phyloP scores from a whole-genome alignment of 1,284 basidiomycete genomes.

The Boletus mariae region DNA sequence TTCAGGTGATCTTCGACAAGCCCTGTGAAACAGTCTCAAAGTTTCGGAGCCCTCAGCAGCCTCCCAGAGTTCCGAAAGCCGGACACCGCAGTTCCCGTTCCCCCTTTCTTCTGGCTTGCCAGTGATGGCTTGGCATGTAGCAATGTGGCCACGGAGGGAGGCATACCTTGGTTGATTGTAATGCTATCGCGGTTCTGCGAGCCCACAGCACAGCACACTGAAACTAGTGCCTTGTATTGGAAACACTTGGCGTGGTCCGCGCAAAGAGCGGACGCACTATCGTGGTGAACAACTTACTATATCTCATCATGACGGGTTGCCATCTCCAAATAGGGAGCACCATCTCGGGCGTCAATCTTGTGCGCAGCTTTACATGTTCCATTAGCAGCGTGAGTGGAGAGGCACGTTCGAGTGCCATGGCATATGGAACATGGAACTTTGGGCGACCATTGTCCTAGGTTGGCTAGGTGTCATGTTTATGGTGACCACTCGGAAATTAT shows the following conservation, averaged over 20 bases:
- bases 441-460: neutral
- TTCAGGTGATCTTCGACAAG: neutral
- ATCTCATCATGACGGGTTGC: neutral
- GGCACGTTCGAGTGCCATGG: neutral
- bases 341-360: conserved; percentile 21
- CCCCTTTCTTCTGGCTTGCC: neutral
- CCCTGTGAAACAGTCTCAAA: neutral
- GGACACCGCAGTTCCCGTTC: neutral
- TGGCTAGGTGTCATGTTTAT: no score
- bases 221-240: neutral
- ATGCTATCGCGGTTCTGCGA: neutral
- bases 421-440: neutral
- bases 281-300: conserved; percentile 2
- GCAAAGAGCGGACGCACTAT: conserved; percentile 7
- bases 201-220: neutral
- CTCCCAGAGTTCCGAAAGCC: neutral
- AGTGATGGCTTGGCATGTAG: neutral
- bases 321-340: neutral
- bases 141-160: neutral
- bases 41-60: neutral
- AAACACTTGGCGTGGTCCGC: conserved; percentile 7
- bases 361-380: conserved; percentile 3
- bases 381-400: conserved; percentile 1
- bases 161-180: neutral
- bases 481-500: conserved; percentile 3